A percentile compares a stretch with the other conserved stretches of the same genome.
These are phyloP conservation scores for Talaromyces atroroseus DNA, from an alignment of 2,329 filamentous ascomycete species.

Conservation along the genomic window DNA sequence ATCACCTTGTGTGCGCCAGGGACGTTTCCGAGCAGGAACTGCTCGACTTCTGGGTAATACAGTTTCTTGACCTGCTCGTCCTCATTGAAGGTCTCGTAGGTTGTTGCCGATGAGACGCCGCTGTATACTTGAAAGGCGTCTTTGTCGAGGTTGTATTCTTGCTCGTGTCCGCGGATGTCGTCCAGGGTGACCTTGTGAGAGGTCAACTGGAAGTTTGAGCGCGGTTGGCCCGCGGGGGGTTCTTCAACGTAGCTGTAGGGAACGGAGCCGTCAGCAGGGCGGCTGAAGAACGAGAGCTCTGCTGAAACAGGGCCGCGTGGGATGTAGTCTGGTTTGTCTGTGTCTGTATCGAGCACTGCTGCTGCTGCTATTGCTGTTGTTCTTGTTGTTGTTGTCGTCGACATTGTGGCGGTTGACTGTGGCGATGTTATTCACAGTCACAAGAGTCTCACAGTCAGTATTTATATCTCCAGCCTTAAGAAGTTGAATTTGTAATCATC, in stretches of 20 bases:
- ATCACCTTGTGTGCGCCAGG: constrained; percentile 62
- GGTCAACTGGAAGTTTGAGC: constrained; percentile 58
- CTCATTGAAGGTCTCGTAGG: constrained; percentile 54
- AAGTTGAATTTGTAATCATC: background rate
- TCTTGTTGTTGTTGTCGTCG: constrained; percentile 2
- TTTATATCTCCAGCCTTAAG: background rate
- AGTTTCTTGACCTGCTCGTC: constrained; percentile 62
- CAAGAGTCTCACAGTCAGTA: too few relatives aligned
- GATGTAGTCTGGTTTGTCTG: constrained; percentile 30
- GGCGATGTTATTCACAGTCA: too few relatives aligned
- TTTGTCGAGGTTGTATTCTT: constrained; percentile 60
- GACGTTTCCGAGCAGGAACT: constrained; percentile 61
- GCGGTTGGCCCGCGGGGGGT: constrained; percentile 55
- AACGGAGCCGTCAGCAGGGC: constrained; percentile 53
- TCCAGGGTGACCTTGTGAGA: constrained; percentile 54
- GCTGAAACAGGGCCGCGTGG: constrained; percentile 59
- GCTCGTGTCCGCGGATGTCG: constrained; percentile 69
- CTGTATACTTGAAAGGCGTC: constrained; percentile 68
- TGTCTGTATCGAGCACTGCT: constrained; percentile 21
- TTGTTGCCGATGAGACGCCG: constrained; percentile 52
- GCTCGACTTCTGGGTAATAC: constrained; percentile 83
- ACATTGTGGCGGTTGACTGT: background rate
- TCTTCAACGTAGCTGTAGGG: constrained; percentile 65
- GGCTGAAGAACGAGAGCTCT: constrained; percentile 60
- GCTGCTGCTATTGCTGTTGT: constrained; percentile 11